Base-by-base conservation (phyloP, 2,329 filamentous ascomycete species). In the Colletotrichum limetticola region DNA sequence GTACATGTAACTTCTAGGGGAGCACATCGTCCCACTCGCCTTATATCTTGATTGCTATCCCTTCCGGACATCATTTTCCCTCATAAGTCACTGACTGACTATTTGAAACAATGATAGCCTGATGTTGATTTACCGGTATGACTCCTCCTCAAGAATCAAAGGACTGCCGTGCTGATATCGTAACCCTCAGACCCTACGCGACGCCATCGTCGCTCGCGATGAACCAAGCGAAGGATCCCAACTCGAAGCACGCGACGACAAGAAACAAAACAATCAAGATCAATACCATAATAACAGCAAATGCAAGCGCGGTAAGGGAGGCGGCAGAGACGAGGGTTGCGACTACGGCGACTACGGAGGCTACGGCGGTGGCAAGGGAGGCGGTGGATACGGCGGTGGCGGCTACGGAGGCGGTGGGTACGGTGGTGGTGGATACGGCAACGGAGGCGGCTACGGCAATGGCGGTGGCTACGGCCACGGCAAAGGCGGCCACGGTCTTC, bases 111-210 rank as follows among this genome's bases (percentile, higher is more conserved):
- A 49, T 22, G n/a, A 46, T 11, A 72, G 70, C 58, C 59, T 2
- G 49, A 60, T n/a, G 58, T 30, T 32, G 65, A 72, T 24, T 19
- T 59, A 7, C 28, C 59, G 24, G 69, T 69, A 59, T 28, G 8
- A n/a, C 22, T 26, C 1, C 1, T 26, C 4, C 2, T 5, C 11
- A 53, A 5, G 1, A 2, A 7, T 30, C 3, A 8, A 37, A 5
- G n/a, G 1, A 11, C 5, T 6, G 12, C 12, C 9, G 8, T 7
- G 12, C 68, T 71, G 24, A 71, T 9, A 5, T 24, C 0, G 1
- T 3, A 14, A 24, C 5, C 2, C 11, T 9, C 22, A 72, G 70
- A 11, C 55, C n/a, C 11, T 70, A 9, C 49, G 12, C 16, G 37
- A 57, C 7, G 35, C 60, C 14, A 24, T 65, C 4, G 32, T 30